Conservation (phyloP, 176 grass and related monocot genomes). For the Poa annua region DNA sequence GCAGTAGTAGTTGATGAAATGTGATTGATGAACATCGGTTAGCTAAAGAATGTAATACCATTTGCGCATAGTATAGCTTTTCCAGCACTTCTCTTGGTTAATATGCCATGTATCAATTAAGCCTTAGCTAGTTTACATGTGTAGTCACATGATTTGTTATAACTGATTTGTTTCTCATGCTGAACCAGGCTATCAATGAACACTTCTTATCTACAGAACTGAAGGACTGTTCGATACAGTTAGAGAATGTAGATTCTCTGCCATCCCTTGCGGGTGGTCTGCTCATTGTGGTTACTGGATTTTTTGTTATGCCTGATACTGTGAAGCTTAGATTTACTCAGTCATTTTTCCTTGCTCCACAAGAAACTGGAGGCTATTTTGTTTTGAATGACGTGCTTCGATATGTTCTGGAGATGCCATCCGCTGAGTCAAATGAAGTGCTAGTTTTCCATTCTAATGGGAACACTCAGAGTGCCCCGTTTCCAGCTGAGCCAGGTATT, state of each 20-base stretch:
- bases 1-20: background rate
- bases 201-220: constrained; percentile 68
- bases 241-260: constrained; percentile 69
- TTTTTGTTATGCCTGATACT: constrained; percentile 44
- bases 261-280: constrained; percentile 61
- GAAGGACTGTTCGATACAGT: constrained; percentile 57
- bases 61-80: background rate
- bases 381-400: constrained; percentile 88
- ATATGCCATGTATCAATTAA: background rate
- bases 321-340: constrained; percentile 65
- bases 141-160: background rate
- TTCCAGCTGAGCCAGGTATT: constrained; percentile 53
- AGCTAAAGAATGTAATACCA: background rate
- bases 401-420: constrained; percentile 45
- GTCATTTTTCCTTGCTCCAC: constrained; percentile 95
- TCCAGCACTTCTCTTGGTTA: background rate
- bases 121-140: background rate
- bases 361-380: constrained; percentile 74
- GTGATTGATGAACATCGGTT: background rate
- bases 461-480: constrained; percentile 23
- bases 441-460: constrained; percentile 33
- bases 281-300: constrained; percentile 81
- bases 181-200: constrained; percentile 64
- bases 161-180: constrained; percentile 22
- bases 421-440: constrained; percentile 31